phyloP scores from a whole-genome alignment of 2,329 filamentous ascomycete species.

The Corinectria fuckeliana region DNA sequence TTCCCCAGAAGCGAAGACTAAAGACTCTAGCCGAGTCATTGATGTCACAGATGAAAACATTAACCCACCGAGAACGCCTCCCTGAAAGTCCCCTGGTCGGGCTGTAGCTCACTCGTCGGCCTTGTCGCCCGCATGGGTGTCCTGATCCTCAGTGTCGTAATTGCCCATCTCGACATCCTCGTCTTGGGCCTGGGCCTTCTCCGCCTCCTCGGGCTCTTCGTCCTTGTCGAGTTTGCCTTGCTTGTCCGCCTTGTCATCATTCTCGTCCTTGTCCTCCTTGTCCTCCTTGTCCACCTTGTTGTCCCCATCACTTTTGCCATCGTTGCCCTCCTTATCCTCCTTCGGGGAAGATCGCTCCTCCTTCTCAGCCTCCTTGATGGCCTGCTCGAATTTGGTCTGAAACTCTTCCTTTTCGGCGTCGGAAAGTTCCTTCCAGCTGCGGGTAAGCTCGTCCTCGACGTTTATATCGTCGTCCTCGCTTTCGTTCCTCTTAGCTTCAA shows the following conservation, averaged over 20 bases:
- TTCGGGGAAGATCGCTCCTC: slow-evolving; percentile 26
- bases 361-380: slow-evolving; percentile 37
- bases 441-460: slow-evolving; percentile 62
- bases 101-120: slow-evolving; percentile 38
- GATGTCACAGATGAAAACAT: slow-evolving; percentile 22
- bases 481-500: slow-evolving; percentile 54
- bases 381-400: slow-evolving; percentile 44
- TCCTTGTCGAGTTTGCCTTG: slow-evolving; percentile 29
- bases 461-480: slow-evolving; percentile 41
- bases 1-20: slow-evolving; percentile 18
- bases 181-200: slow-evolving; percentile 48
- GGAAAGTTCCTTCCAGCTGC: slow-evolving; percentile 60
- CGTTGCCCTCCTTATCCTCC: slow-evolving; percentile 26
- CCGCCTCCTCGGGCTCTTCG: slow-evolving; percentile 34
- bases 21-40: slow-evolving; percentile 21
- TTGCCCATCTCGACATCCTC: slow-evolving; percentile 58
- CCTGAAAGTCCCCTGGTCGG: slow-evolving; percentile 9
- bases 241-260: slow-evolving; percentile 42
- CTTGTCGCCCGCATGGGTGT: slow-evolving; percentile 44
- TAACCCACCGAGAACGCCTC: slow-evolving; percentile 35
- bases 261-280: slow-evolving; percentile 34
- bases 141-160: slow-evolving; percentile 52
- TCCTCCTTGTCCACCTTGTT: slow-evolving; percentile 26
- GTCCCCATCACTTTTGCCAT: slow-evolving; percentile 29
- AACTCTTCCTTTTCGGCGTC: slow-evolving; percentile 58